Percentiles rank a stretch among this genome's conserved stretches.
Evolutionary conservation across 108 stramenopile genomes (phyloP).

Genomic region (Conticribra guillardii): DNA sequence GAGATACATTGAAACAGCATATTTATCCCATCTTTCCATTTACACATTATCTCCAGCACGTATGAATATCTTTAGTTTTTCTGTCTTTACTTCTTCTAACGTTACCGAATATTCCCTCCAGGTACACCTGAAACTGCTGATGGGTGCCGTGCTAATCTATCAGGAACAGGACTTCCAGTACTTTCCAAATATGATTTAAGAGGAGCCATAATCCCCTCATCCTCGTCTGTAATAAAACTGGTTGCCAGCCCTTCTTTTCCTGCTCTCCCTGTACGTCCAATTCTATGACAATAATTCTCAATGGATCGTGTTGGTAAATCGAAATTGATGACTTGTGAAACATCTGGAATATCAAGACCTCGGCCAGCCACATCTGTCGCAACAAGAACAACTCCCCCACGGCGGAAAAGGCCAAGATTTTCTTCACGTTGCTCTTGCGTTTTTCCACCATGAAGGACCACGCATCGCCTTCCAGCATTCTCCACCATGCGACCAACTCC

Average conservation of each 20-base stretch:
- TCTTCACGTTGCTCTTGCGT: constrained; percentile 97
- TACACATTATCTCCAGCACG: no score
- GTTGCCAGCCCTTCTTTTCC: constrained; percentile 95
- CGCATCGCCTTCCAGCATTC: constrained; percentile 69
- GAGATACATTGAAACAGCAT: no score
- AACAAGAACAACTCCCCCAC: constrained; percentile 79
- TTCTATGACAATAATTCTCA: constrained; percentile 96
- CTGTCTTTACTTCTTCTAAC: no score
- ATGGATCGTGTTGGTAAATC: constrained; percentile 92
- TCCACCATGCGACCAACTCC: constrained; percentile 83
- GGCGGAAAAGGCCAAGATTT: constrained; percentile 85
- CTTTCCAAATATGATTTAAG: constrained; percentile 82
- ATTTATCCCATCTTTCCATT: no score
- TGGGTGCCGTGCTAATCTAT: constrained; percentile 76
- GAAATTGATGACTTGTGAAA: constrained; percentile 96
- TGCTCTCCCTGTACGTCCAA: constrained; percentile 98
- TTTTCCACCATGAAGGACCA: constrained; percentile 97
- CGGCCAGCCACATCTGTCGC: constrained; percentile 98
- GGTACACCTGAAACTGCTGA: constrained; percentile 48
- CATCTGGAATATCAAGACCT: constrained; percentile 96
- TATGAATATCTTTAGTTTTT: no score
- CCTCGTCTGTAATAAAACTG: constrained; percentile 92
- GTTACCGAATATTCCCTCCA: constrained; percentile 29
- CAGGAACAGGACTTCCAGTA: constrained; percentile 78
- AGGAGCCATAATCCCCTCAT: constrained; percentile 91